Conservation (phyloP, 495 filamentous ascomycete genomes). For the Usnea hakonensis region DNA sequence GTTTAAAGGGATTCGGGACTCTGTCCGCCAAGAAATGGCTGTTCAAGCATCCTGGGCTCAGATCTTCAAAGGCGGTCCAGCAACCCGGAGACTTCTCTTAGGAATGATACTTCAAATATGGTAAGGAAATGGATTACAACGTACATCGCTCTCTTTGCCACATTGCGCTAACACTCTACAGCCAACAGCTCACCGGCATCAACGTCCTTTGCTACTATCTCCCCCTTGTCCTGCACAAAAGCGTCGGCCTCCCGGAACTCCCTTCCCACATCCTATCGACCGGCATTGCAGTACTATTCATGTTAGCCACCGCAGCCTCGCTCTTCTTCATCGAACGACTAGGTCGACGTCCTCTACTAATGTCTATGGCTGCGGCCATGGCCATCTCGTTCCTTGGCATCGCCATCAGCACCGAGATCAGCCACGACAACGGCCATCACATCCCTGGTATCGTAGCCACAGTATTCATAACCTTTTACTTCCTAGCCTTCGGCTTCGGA, state of each 20-base stretch:
- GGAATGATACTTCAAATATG: slow-evolving; percentile 19
- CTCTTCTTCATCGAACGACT: slow-evolving; percentile 72
- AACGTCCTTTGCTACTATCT: slow-evolving; percentile 56
- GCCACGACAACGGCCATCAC: slow-evolving; percentile 18
- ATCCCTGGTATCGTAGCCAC: slow-evolving; percentile 34
- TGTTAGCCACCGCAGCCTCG: slow-evolving; percentile 62
- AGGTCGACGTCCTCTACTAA: slow-evolving; percentile 60
- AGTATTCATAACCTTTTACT: slow-evolving; percentile 49
- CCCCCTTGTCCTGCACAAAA: slow-evolving; percentile 51
- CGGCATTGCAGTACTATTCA: slow-evolving; percentile 67
- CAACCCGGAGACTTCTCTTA: slow-evolving; percentile 15
- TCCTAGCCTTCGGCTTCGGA: slow-evolving; percentile 49
- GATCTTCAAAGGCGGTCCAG: slow-evolving; percentile 18
- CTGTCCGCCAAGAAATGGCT: slow-evolving; percentile 17
- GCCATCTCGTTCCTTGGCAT: slow-evolving; percentile 30
- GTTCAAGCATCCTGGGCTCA: slow-evolving; percentile 17
- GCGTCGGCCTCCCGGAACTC: slow-evolving; percentile 55
- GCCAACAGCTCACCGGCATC: slow-evolving; percentile 48
- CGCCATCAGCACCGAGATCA: slow-evolving; percentile 22
- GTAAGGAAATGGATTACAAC: neutral
- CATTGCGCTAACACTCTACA: neutral
- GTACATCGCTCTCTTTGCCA: neutral
- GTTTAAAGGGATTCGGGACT: slow-evolving; percentile 29
- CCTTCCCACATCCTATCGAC: slow-evolving; percentile 75
- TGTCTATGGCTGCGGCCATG: slow-evolving; percentile 47